Base-by-base conservation (phyloP, 208 protist genomes). In the Trypanosoma boissoni region DNA sequence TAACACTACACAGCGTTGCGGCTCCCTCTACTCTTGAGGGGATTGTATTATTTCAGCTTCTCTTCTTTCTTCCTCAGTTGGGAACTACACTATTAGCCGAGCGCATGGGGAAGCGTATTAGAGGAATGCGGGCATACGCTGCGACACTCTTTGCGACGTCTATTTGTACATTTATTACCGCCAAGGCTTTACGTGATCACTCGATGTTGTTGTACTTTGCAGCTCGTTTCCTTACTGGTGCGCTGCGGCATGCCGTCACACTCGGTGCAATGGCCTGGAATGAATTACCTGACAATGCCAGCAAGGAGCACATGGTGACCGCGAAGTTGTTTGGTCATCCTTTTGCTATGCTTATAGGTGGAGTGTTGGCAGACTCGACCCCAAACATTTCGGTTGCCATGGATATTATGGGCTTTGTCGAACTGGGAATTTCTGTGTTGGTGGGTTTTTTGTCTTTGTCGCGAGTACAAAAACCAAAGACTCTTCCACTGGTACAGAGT, bases 61-160 rank as follows among this genome's bases (percentile, higher is more conserved):
- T 77, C 54, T 88, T 69, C 43, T 61, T 87, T 24, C 18, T 89
- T 31, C 75, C 79, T 7, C 81, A 92, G 68, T 45, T 88, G 1
- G 18, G 74, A 27, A 70, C 66, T 6, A 83, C 86, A 14, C 42
- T 65, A 28, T 2, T 70, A 27, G 72, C 55, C 6, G 86, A 89
- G 27, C 50, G 63, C n/a, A 55, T 88, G 36, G 69, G 72, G 0
- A 28, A 45, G 20, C 52, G 67, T 37, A 24, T 80, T n/a, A 56
- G 62, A 31, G 54, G 72, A 6, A 29, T 68, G 8, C 42, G 21
- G 7, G 44, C 64, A 3, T 65, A 78, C 28, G 58, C 81, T 2
- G 23, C 72, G 27, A 78, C 75, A 23, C n/a, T 86, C 9, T 9
- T 72, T 12, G 77, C 68, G 43, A 74, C 76, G 29, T 53, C 72